Conservation (phyloP, 1,284 basidiomycete genomes). For the Pseudozyma flocculosa region DNA sequence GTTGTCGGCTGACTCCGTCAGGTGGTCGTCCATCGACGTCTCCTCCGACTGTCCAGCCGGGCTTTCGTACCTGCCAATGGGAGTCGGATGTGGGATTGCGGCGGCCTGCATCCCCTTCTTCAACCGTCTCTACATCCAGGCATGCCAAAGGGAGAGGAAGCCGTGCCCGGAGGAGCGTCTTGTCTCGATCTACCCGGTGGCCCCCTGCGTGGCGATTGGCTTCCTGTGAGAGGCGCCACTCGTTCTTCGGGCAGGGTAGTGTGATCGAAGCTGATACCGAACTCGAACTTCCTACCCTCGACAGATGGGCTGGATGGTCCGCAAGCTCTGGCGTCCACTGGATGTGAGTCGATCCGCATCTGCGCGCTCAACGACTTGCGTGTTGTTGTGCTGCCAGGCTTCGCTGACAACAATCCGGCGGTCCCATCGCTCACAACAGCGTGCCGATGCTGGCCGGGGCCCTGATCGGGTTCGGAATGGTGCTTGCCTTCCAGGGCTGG, state of each 20-base stretch:
- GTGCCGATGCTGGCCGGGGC: conserved; percentile 24
- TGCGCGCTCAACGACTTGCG: too few species aligned
- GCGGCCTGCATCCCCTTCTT: conserved; percentile 8
- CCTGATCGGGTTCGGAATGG: conserved; percentile 31
- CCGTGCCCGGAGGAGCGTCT: conserved; percentile 17
- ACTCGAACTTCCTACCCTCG: too few species aligned
- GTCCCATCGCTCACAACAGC: too few species aligned
- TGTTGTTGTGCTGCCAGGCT: too few species aligned
- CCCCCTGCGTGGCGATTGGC: conserved; percentile 21
- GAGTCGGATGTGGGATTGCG: conserved; percentile 9
- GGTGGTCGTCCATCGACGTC: too few species aligned
- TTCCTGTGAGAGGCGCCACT: conserved; percentile 12
- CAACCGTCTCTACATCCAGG: conserved; percentile 6
- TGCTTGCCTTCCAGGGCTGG: conserved; percentile 34
- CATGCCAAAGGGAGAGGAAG: background rate
- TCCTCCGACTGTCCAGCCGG: conserved; percentile 10
- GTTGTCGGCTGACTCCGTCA: too few species aligned
- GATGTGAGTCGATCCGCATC: background rate
- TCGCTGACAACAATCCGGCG: too few species aligned
- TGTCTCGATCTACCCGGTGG: conserved; percentile 13
- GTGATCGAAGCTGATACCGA: too few species aligned
- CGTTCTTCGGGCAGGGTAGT: background rate
- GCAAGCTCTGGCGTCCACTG: conserved; percentile 6
- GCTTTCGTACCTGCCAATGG: conserved; percentile 24
- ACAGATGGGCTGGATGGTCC: conserved; percentile 26